Percentiles rank a stretch among this genome's conserved stretches.
phyloP scores from a whole-genome alignment of 495 filamentous ascomycete genomes.

The Annulohypoxylon stygium region DNA sequence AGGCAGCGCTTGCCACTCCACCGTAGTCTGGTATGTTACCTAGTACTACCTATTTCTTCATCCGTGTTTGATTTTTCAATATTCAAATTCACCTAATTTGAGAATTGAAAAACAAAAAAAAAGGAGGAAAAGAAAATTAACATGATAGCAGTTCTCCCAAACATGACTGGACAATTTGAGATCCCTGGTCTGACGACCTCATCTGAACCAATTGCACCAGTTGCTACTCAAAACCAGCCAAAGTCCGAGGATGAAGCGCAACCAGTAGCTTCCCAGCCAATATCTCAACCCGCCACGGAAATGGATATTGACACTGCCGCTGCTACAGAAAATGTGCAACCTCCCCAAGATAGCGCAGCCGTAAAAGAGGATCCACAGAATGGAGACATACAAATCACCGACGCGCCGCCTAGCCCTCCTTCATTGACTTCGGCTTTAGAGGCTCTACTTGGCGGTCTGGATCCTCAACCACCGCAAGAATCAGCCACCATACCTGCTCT shows the following conservation, averaged over 20 bases:
- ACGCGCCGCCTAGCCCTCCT: conserved; percentile 49
- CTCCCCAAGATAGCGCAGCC: background rate
- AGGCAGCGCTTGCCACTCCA: background rate
- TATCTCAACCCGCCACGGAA: conserved; percentile 29
- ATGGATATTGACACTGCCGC: conserved; percentile 30
- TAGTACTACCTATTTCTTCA: background rate
- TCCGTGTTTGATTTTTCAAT: background rate
- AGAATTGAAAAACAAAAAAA: background rate
- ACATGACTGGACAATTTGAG: conserved; percentile 61
- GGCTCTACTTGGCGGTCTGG: conserved; percentile 59
- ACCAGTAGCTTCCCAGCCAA: conserved; percentile 16
- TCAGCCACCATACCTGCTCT: conserved; percentile 9
- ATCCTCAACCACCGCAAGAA: conserved; percentile 34
- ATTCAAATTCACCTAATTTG: background rate
- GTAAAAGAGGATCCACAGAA: conserved; percentile 20
- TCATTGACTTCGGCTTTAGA: conserved; percentile 61
- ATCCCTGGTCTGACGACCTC: conserved; percentile 55
- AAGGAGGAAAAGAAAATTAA: background rate
- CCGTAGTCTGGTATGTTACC: background rate
- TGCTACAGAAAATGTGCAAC: background rate
- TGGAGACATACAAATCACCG: conserved; percentile 17
- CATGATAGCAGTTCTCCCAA: conserved; percentile 26
- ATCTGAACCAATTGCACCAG: conserved; percentile 5
- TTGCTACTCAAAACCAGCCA: conserved; percentile 11
- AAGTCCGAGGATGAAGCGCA: conserved; percentile 19